Base-by-base conservation (phyloP, 73 alveolate genomes). In the Effrenium voratum region DNA sequence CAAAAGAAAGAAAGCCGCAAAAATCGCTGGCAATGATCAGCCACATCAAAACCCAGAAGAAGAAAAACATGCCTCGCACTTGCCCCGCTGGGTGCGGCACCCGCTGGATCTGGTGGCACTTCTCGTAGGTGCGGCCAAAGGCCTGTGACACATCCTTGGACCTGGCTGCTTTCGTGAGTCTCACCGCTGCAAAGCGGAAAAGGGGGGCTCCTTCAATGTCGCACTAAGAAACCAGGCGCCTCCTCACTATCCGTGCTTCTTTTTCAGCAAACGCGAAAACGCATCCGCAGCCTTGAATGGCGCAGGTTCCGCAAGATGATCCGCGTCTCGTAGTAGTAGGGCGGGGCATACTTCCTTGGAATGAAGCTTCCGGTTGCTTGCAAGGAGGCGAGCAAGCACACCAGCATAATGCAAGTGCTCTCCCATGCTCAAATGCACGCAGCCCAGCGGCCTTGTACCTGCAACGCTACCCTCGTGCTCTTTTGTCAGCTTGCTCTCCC, bases 291-390 rank as follows among this genome's bases (percentile, higher is more conserved):
- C 97, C 97, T 66, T 41, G 75, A 70, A 47, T 90, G 97, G 41
- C 44, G 75, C 15, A 90, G 97, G 59, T 90, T 90, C 34, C 97
- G 87, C 44, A 90, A 60, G 55, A 90, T 90, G 88, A 90, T 46
- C 28, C 97, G 87, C 34, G 97, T 90, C 87, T 90, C 97, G 43
- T 70, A 90, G 97, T 90, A 90, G 57, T 66, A 90, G n/a, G 97
- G 97, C 32, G 97, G 97, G 0, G 97, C 34, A 46, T 90, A 90
- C 70, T 82, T 82, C 92, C 92, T 82, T 26, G 26, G 59, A 12
- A 8, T 0, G n/a, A n/a, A n/a, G n/a, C n/a, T n/a, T n/a, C n/a
- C n/a, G n/a, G n/a, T n/a, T n/a, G n/a, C n/a, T n/a, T 5, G 5
- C 22, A 63, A 63, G 36, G 26, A 36, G 8, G 77, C 40, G 40